A percentile compares a stretch with the other conserved stretches of the same genome.
Evolutionary conservation across 345 rosid species (phyloP).

Genomic region (Eucalyptus regnans): DNA sequence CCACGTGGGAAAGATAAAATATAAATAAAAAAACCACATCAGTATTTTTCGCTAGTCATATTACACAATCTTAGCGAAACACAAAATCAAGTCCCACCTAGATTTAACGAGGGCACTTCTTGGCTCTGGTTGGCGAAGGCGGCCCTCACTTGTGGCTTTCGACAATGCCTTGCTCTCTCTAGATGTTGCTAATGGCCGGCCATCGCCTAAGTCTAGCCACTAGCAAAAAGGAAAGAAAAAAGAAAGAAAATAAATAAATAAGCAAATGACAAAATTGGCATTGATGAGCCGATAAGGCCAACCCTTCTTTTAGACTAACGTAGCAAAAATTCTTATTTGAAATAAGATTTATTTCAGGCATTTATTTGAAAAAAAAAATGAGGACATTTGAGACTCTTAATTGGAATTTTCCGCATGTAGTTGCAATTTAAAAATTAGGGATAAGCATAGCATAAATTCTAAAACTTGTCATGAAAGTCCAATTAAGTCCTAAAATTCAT

Average conservation of each 20-base stretch:
- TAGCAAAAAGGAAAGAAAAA: not conserved
- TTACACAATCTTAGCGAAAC: accelerated
- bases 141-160: not conserved
- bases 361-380: too few relatives aligned
- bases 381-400: too few relatives aligned
- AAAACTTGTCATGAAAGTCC: too few relatives aligned
- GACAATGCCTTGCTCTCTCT: not conserved
- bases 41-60: not conserved
- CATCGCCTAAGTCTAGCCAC: not conserved
- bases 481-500: accelerated
- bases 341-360: too few relatives aligned
- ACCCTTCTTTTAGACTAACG: too few relatives aligned
- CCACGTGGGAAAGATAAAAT: not conserved
- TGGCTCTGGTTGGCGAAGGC: not conserved
- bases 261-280: too few relatives aligned
- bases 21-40: not conserved
- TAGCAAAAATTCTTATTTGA: too few relatives aligned
- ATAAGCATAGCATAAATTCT: too few relatives aligned
- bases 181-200: accelerated
- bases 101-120: not conserved
- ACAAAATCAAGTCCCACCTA: not conserved
- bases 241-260: too few relatives aligned
- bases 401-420: too few relatives aligned
- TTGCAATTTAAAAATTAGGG: too few relatives aligned
- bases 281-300: accelerated